A percentile compares a stretch with the other conserved stretches of the same genome.
Conservation (phyloP, 1,284 basidiomycete genomes). For the Ustilago hordei region DNA sequence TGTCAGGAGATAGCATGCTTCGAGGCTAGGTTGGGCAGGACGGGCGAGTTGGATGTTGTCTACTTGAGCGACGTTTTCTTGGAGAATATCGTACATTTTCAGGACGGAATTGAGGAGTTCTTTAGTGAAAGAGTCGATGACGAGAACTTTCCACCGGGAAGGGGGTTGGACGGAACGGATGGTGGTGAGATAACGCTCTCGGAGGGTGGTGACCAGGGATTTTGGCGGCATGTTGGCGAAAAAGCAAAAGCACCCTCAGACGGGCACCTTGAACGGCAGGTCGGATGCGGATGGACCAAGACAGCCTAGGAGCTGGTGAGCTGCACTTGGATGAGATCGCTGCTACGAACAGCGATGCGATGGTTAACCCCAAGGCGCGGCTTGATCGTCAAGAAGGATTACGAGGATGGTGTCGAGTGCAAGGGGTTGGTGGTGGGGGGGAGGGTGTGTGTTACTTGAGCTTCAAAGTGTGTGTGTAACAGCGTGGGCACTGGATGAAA, state of each 20-base stretch:
- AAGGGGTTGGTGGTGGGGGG: no score
- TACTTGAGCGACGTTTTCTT: conserved; percentile 66
- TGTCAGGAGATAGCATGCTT: conserved; percentile 82
- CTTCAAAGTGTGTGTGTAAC: not conserved
- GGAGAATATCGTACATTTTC: conserved; percentile 77
- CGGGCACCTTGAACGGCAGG: not conserved
- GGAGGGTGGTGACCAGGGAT: conserved; percentile 45
- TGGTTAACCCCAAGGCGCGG: no score
- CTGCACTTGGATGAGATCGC: no score
- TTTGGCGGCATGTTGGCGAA: conserved; percentile 46
- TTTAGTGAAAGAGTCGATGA: conserved; percentile 92
- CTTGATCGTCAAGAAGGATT: no score
- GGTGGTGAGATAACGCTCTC: conserved; percentile 62
- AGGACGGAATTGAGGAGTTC: conserved; percentile 85
- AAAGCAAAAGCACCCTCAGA: not conserved
- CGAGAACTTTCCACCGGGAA: conserved; percentile 89
- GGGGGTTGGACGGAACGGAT: conserved; percentile 67
- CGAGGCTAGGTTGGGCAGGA: conserved; percentile 56
- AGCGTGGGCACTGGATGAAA: not conserved
- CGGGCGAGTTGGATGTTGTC: conserved; percentile 66
- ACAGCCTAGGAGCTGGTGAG: no score
- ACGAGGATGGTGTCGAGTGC: no score
- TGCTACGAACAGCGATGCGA: no score
- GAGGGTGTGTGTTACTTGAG: no score
- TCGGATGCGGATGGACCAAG: not conserved